A percentile compares a stretch with the other conserved stretches of the same genome.
Conservation (phyloP, 1,139 yeast genomes). For the Suhomyces panamericanus region DNA sequence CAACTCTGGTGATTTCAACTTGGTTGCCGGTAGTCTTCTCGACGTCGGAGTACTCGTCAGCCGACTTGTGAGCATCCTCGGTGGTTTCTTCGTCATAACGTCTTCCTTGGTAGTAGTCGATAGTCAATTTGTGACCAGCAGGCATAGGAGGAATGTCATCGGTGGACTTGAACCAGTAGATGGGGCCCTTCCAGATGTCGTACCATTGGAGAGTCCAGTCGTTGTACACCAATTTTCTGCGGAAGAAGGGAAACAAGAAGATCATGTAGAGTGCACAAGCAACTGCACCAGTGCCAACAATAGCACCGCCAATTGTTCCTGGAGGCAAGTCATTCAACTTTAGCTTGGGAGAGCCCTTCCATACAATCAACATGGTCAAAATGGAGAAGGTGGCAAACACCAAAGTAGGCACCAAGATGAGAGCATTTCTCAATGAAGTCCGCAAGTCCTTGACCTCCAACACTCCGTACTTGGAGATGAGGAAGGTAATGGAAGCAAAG, state of each 20-base stretch:
- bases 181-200: constrained; percentile 59
- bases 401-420: constrained; percentile 58
- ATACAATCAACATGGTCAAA: constrained; percentile 59
- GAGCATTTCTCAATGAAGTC: constrained; percentile 52
- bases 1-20: constrained; percentile 18
- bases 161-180: constrained; percentile 53
- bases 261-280: constrained; percentile 52
- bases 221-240: constrained; percentile 57
- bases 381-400: constrained; percentile 63
- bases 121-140: constrained; percentile 52
- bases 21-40: constrained; percentile 14
- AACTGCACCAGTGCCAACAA: constrained; percentile 63
- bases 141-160: constrained; percentile 70
- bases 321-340: constrained; percentile 52
- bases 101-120: constrained; percentile 68
- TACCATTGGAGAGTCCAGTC: constrained; percentile 71
- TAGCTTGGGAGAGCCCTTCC: constrained; percentile 76
- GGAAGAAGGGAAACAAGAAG: constrained; percentile 62
- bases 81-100: constrained; percentile 31
- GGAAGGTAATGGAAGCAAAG: constrained; percentile 59
- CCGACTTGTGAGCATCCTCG: constrained; percentile 3
- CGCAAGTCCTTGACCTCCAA: constrained; percentile 54
- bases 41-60: constrained; percentile 9
- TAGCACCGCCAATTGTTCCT: constrained; percentile 54
- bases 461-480: constrained; percentile 59